Conservation (phyloP, 2,329 filamentous ascomycete species). For the Pyricularia sp. region DNA sequence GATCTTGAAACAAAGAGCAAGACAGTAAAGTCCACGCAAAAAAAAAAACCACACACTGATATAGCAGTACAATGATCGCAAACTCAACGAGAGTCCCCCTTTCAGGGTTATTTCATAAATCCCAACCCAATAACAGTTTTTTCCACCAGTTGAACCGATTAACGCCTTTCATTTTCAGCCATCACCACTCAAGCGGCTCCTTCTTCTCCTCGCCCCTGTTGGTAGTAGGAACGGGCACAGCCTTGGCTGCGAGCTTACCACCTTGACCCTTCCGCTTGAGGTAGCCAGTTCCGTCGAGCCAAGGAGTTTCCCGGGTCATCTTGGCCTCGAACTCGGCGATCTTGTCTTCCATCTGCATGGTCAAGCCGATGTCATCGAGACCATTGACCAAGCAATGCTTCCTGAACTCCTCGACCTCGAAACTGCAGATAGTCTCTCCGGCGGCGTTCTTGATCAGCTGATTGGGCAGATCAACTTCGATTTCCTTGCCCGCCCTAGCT, state of each 20-base stretch:
- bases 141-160: background rate
- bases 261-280: conserved; percentile 46
- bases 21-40: background rate
- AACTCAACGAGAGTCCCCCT: background rate
- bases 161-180: background rate
- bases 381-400: conserved; percentile 92
- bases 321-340: conserved; percentile 72
- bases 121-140: background rate
- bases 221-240: conserved; percentile 67
- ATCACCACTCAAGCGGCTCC: conserved; percentile 82
- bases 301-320: conserved; percentile 67
- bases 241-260: conserved; percentile 43
- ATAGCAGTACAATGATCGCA: background rate
- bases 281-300: conserved; percentile 81
- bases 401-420: conserved; percentile 85
- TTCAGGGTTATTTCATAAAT: background rate
- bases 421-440: conserved; percentile 61
- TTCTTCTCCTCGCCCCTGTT: conserved; percentile 74
- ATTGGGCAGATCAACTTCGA: conserved; percentile 80
- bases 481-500: conserved; percentile 64
- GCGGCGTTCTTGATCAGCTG: conserved; percentile 67
- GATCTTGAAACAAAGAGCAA: background rate
- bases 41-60: background rate
- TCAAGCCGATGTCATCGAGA: conserved; percentile 89
- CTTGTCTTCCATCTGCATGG: conserved; percentile 83